Evolutionary conservation across 306 rosid genomes (phyloP).

Genomic region (Prunus kanzakura): DNA sequence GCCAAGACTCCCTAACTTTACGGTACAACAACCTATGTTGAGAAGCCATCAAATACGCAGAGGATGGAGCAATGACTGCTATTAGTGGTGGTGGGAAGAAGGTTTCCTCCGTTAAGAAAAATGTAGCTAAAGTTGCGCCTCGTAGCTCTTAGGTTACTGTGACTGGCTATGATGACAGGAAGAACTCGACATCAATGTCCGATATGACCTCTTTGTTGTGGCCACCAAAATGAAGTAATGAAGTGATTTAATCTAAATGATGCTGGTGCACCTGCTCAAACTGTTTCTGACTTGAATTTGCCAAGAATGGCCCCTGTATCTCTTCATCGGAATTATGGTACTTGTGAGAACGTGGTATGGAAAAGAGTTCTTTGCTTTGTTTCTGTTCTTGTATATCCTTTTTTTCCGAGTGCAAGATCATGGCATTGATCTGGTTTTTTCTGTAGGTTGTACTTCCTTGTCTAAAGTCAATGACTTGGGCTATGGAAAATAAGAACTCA

Average conservation of each 20-base stretch:
- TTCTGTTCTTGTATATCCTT: neutral
- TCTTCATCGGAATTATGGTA: slow-evolving; percentile 77
- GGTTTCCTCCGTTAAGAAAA: slow-evolving; percentile 59
- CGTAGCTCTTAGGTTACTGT: slow-evolving; percentile 53
- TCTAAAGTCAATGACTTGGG: slow-evolving; percentile 96
- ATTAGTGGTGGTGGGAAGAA: slow-evolving; percentile 76
- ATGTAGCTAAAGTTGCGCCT: slow-evolving; percentile 64
- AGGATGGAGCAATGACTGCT: slow-evolving; percentile 74
- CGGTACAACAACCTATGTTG: slow-evolving; percentile 69
- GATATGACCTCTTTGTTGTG: slow-evolving; percentile 78
- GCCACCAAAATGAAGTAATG: slow-evolving; percentile 79
- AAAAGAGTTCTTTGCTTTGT: slow-evolving; percentile 11
- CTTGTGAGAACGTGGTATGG: slow-evolving; percentile 67
- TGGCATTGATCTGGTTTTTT: slow-evolving; percentile 30
- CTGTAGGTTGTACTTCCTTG: slow-evolving; percentile 77
- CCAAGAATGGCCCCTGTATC: slow-evolving; percentile 89
- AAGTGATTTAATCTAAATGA: slow-evolving; percentile 75
- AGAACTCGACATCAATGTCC: slow-evolving; percentile 41
- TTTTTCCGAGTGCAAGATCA: slow-evolving; percentile 11
- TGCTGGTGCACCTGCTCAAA: slow-evolving; percentile 59
- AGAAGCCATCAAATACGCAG: slow-evolving; percentile 79
- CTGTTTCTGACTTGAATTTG: slow-evolving; percentile 70
- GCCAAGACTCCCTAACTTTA: slow-evolving; percentile 58
- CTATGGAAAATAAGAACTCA: slow-evolving; percentile 88
- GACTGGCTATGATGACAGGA: slow-evolving; percentile 56